Evolutionary conservation across 768 basidiomycete species (phyloP).

Genomic region (Agrocybe chaxingu): DNA sequence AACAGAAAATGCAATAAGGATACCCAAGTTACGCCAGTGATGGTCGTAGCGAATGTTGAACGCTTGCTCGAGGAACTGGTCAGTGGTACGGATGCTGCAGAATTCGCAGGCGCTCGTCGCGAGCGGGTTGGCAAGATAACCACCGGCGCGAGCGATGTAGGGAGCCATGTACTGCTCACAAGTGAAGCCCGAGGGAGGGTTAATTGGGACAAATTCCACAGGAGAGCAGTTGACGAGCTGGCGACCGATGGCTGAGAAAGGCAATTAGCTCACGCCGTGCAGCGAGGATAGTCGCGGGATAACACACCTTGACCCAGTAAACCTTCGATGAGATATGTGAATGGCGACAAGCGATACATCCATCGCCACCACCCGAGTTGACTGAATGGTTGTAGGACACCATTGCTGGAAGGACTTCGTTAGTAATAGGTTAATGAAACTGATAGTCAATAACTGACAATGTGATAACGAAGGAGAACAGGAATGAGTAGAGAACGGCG

Average conservation of each 20-base stretch:
- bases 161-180: constrained; percentile 52
- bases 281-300: neutral
- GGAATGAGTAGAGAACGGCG: constrained; percentile 45
- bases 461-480: constrained; percentile 56
- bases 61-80: constrained; percentile 47
- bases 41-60: constrained; percentile 58
- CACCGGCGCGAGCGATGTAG: constrained; percentile 49
- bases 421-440: neutral
- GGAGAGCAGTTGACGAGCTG: constrained; percentile 44
- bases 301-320: constrained; percentile 26
- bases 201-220: constrained; percentile 49
- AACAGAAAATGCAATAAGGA: constrained; percentile 42
- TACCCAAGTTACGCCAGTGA: constrained; percentile 52
- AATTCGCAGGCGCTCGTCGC: constrained; percentile 50
- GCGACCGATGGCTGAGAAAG: constrained; percentile 32
- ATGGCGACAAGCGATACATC: constrained; percentile 55
- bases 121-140: constrained; percentile 53
- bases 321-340: constrained; percentile 53
- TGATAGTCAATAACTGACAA: constrained; percentile 34
- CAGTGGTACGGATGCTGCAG: constrained; percentile 56
- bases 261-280: neutral
- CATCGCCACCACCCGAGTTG: constrained; percentile 64
- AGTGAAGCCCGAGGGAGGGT: constrained; percentile 49
- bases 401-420: constrained; percentile 33
- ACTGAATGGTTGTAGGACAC: constrained; percentile 59